Conservation (phyloP, 148 eudicot genomes). For the Cornus kousa region DNA sequence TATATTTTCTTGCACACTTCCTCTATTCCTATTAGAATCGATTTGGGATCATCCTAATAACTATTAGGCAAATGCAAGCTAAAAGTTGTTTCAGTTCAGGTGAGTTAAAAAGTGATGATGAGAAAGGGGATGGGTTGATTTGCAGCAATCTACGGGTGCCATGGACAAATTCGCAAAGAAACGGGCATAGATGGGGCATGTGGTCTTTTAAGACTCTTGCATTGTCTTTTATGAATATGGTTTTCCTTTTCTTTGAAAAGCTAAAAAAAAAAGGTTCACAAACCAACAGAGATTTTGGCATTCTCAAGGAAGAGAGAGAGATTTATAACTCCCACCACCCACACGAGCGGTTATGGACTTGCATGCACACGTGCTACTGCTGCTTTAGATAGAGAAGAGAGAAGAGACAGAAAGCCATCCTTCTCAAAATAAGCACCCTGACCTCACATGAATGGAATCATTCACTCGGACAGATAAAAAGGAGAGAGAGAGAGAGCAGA, state of each 20-base stretch:
- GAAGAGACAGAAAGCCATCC: not conserved
- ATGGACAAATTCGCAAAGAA: too few species aligned
- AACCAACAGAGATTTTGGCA: conserved; percentile 17
- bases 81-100: too few species aligned
- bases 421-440: conserved; percentile 20
- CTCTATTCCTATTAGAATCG: too few species aligned
- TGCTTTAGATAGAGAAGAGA: not conserved
- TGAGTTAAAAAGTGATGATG: too few species aligned
- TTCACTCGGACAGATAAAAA: not conserved
- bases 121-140: too few species aligned
- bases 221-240: too few species aligned
- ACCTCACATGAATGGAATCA: not conserved
- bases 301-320: conserved; percentile 2
- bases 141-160: too few species aligned
- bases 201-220: too few species aligned
- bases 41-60: too few species aligned
- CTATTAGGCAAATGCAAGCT: too few species aligned
- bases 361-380: conserved; percentile 15
- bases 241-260: not conserved
- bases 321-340: conserved; percentile 23
- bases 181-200: too few species aligned
- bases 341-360: conserved; percentile 53
- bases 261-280: conserved; percentile 9
- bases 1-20: too few species aligned
- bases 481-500: conserved; percentile 6